A percentile compares a stretch with the other conserved stretches of the same genome.
phyloP scores from a whole-genome alignment of 768 basidiomycete genomes.

The Termitomyces sp. region DNA sequence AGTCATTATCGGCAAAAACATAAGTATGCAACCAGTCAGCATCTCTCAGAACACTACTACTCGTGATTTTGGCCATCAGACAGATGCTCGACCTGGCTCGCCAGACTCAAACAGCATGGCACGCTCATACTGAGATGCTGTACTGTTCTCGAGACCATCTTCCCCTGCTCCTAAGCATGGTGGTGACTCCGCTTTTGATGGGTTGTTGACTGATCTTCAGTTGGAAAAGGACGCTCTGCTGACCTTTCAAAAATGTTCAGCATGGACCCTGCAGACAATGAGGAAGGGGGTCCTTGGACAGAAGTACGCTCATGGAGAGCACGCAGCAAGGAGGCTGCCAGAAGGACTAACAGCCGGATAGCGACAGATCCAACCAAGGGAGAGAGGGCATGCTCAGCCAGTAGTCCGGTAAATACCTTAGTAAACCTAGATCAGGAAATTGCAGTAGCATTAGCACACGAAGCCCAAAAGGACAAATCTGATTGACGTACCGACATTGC shows the following conservation, averaged over 20 bases:
- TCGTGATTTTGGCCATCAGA: neutral
- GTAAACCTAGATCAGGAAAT: neutral
- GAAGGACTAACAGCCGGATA: no score
- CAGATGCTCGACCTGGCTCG: no score
- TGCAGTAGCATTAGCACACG: neutral
- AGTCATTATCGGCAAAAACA: no score
- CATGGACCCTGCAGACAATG: neutral
- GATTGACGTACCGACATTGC: rapidly evolving
- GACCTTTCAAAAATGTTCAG: neutral
- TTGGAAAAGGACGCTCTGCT: neutral
- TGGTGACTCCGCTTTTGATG: neutral
- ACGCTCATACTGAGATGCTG: neutral
- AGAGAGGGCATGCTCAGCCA: rapidly evolving
- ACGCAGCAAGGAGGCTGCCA: neutral
- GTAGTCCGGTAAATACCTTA: neutral
- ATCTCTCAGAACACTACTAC: neutral
- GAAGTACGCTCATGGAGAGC: neutral
- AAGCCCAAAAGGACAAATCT: neutral
- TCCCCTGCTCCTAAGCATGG: neutral
- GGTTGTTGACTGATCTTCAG: no score
- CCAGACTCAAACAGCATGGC: neutral
- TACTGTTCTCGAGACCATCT: neutral
- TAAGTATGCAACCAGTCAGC: neutral
- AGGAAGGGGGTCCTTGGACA: no score
- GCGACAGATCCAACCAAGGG: no score